phyloP scores from a whole-genome alignment of 192 early-diverging fungal genomes.

The Piromyces sp. region DNA sequence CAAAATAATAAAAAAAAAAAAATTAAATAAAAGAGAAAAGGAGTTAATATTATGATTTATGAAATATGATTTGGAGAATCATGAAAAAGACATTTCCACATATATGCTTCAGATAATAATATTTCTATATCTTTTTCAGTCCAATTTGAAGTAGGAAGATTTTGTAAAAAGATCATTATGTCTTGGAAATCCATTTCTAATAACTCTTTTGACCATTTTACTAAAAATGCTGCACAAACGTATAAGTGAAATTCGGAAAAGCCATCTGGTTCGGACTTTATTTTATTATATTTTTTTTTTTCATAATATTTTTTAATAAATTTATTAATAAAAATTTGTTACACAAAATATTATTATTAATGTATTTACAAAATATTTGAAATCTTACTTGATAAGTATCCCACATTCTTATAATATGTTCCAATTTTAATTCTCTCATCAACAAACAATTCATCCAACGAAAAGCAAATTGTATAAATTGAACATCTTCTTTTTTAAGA shows the following conservation, averaged over 20 bases:
- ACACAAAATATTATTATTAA: no score
- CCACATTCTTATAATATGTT: slow-evolving; percentile 92
- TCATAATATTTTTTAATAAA: no score
- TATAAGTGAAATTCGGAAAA: slow-evolving; percentile 97
- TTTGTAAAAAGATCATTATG: slow-evolving; percentile 86
- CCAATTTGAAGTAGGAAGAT: slow-evolving; percentile 73
- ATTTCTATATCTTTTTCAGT: slow-evolving; percentile 80
- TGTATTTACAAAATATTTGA: no score
- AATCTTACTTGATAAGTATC: slow-evolving; percentile 74
- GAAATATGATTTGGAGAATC: slow-evolving; percentile 61
- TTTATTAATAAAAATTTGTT: no score
- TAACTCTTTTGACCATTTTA: slow-evolving; percentile 81
- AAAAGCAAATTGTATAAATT: slow-evolving; percentile 98
- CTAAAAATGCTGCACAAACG: slow-evolving; percentile 93
- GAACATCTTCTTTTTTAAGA: slow-evolving; percentile 69
- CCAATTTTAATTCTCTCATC: slow-evolving; percentile 83
- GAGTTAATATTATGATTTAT: neutral
- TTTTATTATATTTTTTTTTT: no score
- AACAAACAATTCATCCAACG: slow-evolving; percentile 99
- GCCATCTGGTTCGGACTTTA: slow-evolving; percentile 59
- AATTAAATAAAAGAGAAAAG: no score
- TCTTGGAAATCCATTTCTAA: slow-evolving; percentile 81
- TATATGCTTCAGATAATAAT: slow-evolving; percentile 85
- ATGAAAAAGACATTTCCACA: slow-evolving; percentile 92
- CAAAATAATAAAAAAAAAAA: no score